A percentile compares a stretch with the other conserved stretches of the same genome.
Conservation (phyloP, 2,329 filamentous ascomycete genomes). For the Xylariaceae sp. region DNA sequence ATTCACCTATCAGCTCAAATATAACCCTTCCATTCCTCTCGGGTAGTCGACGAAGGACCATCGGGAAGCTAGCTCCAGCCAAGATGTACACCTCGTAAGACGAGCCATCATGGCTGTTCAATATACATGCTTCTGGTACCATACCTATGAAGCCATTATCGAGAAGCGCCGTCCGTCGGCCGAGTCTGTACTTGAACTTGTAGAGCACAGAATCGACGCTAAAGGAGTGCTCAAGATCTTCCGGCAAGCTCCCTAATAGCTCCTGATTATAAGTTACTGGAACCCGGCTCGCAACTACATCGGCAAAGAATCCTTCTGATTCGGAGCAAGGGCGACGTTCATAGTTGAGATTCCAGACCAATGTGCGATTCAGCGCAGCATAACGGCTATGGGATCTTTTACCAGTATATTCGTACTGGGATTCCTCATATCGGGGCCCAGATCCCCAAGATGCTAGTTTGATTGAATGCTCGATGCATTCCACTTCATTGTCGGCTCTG, state of each 20-base stretch:
- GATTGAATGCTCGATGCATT: not conserved
- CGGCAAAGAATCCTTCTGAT: not conserved
- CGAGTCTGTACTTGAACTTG: not conserved
- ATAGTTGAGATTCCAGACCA: not conserved
- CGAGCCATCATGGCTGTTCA: not conserved
- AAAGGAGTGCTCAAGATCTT: not conserved
- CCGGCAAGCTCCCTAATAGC: not conserved
- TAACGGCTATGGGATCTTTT: not conserved
- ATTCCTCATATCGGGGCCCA: not conserved
- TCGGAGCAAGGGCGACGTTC: not conserved
- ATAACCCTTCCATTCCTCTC: not conserved
- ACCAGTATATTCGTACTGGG: not conserved
- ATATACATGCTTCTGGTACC: not conserved
- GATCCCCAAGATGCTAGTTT: not conserved
- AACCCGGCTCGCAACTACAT: not conserved
- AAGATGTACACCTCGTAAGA: not conserved
- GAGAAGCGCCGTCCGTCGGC: not conserved
- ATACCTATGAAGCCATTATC: not conserved
- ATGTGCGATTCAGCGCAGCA: not conserved
- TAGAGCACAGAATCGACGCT: not conserved
- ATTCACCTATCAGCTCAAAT: not conserved
- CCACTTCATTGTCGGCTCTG: not conserved
- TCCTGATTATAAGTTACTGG: not conserved
- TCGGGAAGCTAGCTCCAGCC: not conserved
- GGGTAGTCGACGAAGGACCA: not conserved